These are phyloP conservation scores for Postia placenta DNA, from an alignment of 768 basidiomycete genomes.

Conservation along the genomic window DNA sequence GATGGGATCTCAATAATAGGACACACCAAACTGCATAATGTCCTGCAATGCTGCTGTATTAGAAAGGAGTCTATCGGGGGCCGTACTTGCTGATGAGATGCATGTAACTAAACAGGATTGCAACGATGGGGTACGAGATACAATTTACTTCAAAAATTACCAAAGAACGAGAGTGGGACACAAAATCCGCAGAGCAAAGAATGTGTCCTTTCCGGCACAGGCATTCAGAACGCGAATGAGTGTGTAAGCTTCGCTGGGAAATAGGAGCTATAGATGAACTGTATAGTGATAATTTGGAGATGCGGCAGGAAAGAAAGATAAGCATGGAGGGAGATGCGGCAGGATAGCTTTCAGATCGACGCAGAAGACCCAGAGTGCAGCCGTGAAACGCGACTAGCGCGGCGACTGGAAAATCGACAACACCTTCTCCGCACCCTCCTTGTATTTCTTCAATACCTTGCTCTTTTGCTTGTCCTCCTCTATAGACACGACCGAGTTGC, in stretches of 20 bases:
- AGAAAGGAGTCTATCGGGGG: background rate
- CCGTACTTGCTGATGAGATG: background rate
- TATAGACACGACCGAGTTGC: constrained; percentile 14
- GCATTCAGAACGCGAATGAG: constrained; percentile 5
- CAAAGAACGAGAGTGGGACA: constrained; percentile 4
- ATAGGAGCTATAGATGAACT: constrained; percentile 22
- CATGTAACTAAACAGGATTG: background rate
- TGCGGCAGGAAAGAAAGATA: constrained; percentile 5
- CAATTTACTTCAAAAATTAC: constrained; percentile 1
- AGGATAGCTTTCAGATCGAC: constrained; percentile 1
- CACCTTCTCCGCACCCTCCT: constrained; percentile 82
- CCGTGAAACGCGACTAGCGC: constrained; percentile 25
- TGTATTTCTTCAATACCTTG: constrained; percentile 81
- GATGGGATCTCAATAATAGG: too few relatives aligned
- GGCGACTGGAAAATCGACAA: constrained; percentile 77
- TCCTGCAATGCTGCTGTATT: background rate
- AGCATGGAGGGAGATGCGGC: constrained; percentile 12
- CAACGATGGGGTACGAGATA: constrained; percentile 1
- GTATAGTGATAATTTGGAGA: constrained; percentile 15
- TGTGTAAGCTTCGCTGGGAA: constrained; percentile 8
- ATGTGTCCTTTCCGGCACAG: background rate
- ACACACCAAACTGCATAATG: too few relatives aligned
- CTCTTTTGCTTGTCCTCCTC: constrained; percentile 56
- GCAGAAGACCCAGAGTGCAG: background rate
- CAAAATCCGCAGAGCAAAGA: background rate